Base-by-base conservation (phyloP, 1,284 basidiomycete genomes). In the Melampsora abietis-canadensis region DNA sequence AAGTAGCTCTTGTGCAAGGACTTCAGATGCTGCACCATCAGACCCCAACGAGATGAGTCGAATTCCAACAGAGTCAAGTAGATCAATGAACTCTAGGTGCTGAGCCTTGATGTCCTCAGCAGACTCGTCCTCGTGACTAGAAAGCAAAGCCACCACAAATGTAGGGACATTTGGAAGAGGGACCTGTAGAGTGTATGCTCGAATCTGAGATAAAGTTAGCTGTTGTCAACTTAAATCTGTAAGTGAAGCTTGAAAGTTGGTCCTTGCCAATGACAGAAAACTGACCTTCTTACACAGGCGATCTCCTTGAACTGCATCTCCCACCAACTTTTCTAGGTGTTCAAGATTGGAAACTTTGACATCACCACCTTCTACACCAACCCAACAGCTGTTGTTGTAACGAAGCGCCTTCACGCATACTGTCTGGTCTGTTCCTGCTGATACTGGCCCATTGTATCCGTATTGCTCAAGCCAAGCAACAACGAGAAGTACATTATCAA, bases 311-410 rank as follows among this genome's bases (percentile, higher is more conserved):
- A 63, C 24, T 6, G 44, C 44, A 63, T 34, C 14, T 24, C 37
- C 15, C 8, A 40, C 44, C 31, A 63, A 31, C 14, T 30, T 1
- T 30, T 63, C 37, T 4, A 63, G 31, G 12, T 63, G n/a, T 37
- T 63, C 61, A 4, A 37, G 10, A 14, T 31, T 4, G 15, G 34
- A 31, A 34, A 63, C n/a, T 31, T 63, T 34, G 4, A 63, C 21
- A 31, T 63, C 61, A 17, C 61, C 61, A 15, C 61, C 61, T 24
- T 63, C 31, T 14, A 40, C 15, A 63, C 61, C 61, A 63, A 63
- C 61, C n/a, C 31, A 40, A n/a, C 34, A 63, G 2, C 61, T 30
- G 21, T 63, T 30, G 15, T 63, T 31, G 44, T 19, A 19, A 34
- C 60, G 60, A 19, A 62, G 19, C 7, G 8, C 6, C 30, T 59